Evolutionary conservation across 1,284 basidiomycete genomes (phyloP), one percentile per base, ranked within the genome.

Genomic region (Cerrena zonata): DNA sequence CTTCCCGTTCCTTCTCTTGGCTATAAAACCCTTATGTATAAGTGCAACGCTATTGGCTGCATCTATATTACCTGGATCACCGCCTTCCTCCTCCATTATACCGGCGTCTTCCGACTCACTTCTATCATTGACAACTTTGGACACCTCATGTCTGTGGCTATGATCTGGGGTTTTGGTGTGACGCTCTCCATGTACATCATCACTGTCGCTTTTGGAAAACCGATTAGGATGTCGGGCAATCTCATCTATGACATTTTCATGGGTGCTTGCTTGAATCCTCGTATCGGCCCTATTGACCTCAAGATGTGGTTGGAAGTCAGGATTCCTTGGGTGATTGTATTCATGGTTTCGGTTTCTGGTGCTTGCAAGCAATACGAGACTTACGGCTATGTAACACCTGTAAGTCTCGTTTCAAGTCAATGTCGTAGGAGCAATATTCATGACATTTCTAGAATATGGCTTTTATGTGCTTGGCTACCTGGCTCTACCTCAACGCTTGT

Each of bases 261-360:
- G 94, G 96, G 96, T 44, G 93, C 94, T 36, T 80, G 79, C 49
- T 77, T 99, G 56, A 99, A 98, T 73, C 96, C 96, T 12, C 84
- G 95, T 53, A 80, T 99, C 56, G 93, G 94, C n/a, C 76, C 78
- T 30, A 80, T 99, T 59, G 95, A 98, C 71, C 75, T 99, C 64
- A 99, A 99, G 76, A 98, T 99, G 94, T 99, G 94, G 84, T 92
- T 92, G 23, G 95, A 99, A 69, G 95, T 99, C 52, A 84, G 96
- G 47, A 91, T 99, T 59, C 94, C 94, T 5, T 99, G 96, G 95
- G 86, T 96, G 19, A 82, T 98, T 51, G 85, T 96, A 15, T 97
- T 98, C 78, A 86, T 95, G 68, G 79, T 98, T 61, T 80, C 92
- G 5, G 82, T 98, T 40, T 94, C 90, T 36, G 95, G 94, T 50